Evolutionary conservation across 345 rosid genomes (phyloP).

Genomic region (Heritiera fomes): DNA sequence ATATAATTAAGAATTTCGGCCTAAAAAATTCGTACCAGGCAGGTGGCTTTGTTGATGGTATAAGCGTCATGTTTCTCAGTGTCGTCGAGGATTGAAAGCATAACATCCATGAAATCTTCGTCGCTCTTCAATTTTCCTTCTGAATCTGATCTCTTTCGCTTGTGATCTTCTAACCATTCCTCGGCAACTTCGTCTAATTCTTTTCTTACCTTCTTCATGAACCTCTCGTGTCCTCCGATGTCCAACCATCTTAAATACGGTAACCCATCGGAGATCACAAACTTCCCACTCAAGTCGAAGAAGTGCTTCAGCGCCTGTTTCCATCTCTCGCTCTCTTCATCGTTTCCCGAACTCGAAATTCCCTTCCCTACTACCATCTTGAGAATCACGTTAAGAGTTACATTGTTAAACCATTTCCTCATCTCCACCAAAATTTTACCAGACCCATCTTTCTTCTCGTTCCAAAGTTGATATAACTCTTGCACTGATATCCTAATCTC

Average conservation of each 20-base stretch:
- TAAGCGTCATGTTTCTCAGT: background rate
- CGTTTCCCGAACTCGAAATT: background rate
- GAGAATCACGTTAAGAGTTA: constrained; percentile 41
- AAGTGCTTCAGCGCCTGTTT: constrained; percentile 40
- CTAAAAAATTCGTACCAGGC: background rate
- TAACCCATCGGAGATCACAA: constrained; percentile 50
- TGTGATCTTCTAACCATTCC: constrained; percentile 30
- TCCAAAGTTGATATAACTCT: constrained; percentile 35
- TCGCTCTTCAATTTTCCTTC: background rate
- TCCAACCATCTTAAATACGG: constrained; percentile 55
- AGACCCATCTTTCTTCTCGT: constrained; percentile 17
- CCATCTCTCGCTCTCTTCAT: background rate
- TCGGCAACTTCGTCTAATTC: constrained; percentile 40
- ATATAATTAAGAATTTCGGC: too few relatives aligned
- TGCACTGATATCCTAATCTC: constrained; percentile 14
- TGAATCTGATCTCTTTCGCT: background rate
- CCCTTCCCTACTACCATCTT: constrained; percentile 50
- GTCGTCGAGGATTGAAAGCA: background rate
- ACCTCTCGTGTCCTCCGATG: constrained; percentile 45
- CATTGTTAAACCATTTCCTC: constrained; percentile 41
- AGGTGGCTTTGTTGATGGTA: background rate
- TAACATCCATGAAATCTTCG: background rate
- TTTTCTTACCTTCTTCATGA: constrained; percentile 51
- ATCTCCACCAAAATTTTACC: constrained; percentile 36
- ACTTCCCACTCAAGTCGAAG: constrained; percentile 43